Percentiles rank a stretch among this genome's conserved stretches.
Evolutionary conservation across 192 early-diverging fungal species (phyloP).

Genomic region (Funneliformis geosporum): DNA sequence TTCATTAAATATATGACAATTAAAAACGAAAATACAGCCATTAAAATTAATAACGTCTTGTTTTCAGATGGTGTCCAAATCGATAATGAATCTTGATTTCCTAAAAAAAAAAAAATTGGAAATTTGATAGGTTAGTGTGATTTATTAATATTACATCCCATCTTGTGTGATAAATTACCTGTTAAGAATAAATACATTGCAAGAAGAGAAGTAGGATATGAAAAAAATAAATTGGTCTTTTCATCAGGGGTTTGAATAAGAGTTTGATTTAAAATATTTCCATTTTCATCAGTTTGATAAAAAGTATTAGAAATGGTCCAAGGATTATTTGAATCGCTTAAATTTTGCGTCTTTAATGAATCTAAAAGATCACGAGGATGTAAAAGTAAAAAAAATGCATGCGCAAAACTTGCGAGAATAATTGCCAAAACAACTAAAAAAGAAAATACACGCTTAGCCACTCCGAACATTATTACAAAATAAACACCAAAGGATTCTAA

Average conservation of each 20-base stretch:
- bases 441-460: slow-evolving; percentile 5
- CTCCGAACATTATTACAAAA: slow-evolving; percentile 6
- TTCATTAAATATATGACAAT: slow-evolving; percentile 6
- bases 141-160: neutral
- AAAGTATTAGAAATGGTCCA: neutral
- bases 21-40: slow-evolving; percentile 10
- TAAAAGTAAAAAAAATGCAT: neutral
- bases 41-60: neutral
- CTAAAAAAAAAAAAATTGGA: neutral
- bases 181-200: slow-evolving; percentile 1
- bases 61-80: neutral
- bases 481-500: too few relatives aligned
- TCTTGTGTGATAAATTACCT: neutral
- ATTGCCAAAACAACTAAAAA: neutral
- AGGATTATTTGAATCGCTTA: neutral
- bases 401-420: neutral
- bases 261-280: neutral
- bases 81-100: neutral
- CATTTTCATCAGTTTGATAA: neutral
- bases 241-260: neutral
- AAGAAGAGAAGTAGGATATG: neutral
- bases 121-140: neutral
- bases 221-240: neutral
- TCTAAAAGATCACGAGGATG: neutral
- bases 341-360: neutral